Evolutionary conservation across 2,329 filamentous ascomycete species (phyloP).

Genomic region (Aspergillus puulaauensis): DNA sequence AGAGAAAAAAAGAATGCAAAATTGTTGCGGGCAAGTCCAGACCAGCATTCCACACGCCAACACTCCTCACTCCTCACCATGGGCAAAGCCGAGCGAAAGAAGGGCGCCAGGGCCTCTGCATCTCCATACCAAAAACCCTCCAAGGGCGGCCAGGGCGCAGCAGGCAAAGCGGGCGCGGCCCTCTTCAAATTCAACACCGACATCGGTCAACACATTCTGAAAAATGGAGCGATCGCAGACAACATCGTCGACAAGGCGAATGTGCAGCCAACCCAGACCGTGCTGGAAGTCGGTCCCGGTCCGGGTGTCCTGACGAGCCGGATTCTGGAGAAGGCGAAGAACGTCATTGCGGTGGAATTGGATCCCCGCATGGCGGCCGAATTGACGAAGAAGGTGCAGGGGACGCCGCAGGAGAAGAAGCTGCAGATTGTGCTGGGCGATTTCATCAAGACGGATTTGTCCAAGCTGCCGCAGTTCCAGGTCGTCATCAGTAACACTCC

Average conservation of each 20-base stretch:
- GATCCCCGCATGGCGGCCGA: conserved; percentile 97
- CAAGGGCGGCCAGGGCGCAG: not conserved
- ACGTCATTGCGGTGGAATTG: conserved; percentile 82
- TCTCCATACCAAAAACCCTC: conserved; percentile 42
- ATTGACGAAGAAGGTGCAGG: conserved; percentile 89
- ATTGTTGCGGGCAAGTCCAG: not conserved
- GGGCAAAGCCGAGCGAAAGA: conserved; percentile 55
- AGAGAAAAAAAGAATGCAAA: not conserved
- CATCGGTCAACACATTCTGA: conserved; percentile 87
- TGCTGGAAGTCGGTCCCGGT: conserved; percentile 89
- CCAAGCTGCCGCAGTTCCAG: conserved; percentile 64
- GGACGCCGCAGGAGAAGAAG: conserved; percentile 77
- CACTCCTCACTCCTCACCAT: conserved; percentile 35
- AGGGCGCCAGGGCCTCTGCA: conserved; percentile 51
- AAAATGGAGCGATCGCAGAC: conserved; percentile 82
- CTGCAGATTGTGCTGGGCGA: conserved; percentile 88
- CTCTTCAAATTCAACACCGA: conserved; percentile 98
- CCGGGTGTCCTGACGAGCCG: conserved; percentile 86
- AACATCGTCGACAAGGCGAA: conserved; percentile 81
- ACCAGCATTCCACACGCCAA: not conserved
- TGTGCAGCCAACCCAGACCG: conserved; percentile 80
- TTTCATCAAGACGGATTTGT: conserved; percentile 80
- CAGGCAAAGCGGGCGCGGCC: conserved; percentile 61
- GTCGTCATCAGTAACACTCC: conserved; percentile 80
- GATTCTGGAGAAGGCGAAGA: conserved; percentile 84